phyloP scores from a whole-genome alignment of 2,329 filamentous ascomycete species.

The Colletotrichum cuscutae region DNA sequence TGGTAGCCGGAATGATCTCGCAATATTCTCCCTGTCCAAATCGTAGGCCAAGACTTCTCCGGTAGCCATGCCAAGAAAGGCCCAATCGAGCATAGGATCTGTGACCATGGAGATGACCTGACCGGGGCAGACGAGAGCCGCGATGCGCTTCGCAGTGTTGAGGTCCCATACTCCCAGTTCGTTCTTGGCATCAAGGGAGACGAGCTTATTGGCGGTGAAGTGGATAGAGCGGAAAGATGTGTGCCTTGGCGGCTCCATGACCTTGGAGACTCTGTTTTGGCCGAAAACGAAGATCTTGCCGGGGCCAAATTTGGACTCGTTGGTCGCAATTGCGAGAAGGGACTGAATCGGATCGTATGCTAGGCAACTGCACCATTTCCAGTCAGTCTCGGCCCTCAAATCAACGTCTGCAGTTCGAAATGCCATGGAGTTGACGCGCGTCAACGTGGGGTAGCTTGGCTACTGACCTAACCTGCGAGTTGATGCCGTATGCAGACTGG shows the following conservation, averaged over 20 bases:
- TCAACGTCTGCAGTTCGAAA: neutral
- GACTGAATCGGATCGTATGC: constrained; percentile 96
- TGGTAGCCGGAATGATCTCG: constrained; percentile 79
- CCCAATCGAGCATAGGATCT: constrained; percentile 94
- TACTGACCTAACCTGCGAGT: constrained; percentile 74
- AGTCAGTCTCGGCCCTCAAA: neutral
- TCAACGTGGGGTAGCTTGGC: constrained; percentile 29
- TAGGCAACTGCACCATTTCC: constrained; percentile 70
- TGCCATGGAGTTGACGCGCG: constrained; percentile 28
- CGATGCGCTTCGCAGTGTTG: constrained; percentile 72
- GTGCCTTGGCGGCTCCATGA: constrained; percentile 75
- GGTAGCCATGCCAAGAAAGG: constrained; percentile 82
- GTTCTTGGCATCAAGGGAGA: constrained; percentile 87
- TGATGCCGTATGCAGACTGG: constrained; percentile 84
- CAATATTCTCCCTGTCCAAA: constrained; percentile 80
- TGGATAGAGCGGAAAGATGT: constrained; percentile 82
- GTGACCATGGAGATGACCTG: constrained; percentile 79
- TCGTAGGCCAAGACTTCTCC: constrained; percentile 95
- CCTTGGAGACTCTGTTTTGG: constrained; percentile 80
- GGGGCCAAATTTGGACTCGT: constrained; percentile 84
- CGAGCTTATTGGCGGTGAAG: constrained; percentile 86
- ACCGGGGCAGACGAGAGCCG: constrained; percentile 80
- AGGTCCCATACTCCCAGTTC: constrained; percentile 88
- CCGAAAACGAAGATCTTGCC: constrained; percentile 93
- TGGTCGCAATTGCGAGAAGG: constrained; percentile 90